These are phyloP conservation scores for Hymenoscyphus albidus DNA, from an alignment of 2,329 filamentous ascomycete genomes.

Conservation along the genomic window DNA sequence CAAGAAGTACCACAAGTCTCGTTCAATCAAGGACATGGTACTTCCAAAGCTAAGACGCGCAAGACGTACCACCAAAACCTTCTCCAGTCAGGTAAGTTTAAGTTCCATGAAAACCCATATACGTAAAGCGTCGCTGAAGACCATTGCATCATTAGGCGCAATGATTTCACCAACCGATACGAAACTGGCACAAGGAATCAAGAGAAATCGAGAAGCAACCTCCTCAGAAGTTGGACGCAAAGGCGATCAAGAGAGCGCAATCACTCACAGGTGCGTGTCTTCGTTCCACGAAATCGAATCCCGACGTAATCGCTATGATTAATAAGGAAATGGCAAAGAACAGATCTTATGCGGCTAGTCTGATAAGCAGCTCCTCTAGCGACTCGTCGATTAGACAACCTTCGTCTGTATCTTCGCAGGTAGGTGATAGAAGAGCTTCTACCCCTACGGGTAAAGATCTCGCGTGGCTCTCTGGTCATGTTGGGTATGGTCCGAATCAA, in stretches of 20 bases:
- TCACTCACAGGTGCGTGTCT: background rate
- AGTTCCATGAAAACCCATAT: too few relatives aligned
- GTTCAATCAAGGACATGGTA: background rate
- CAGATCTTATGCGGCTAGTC: background rate
- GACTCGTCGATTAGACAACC: background rate
- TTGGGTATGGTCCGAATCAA: background rate
- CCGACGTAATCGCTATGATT: background rate
- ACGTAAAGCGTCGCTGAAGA: background rate
- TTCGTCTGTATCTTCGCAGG: background rate
- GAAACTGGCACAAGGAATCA: background rate
- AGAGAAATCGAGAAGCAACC: background rate
- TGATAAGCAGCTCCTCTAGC: background rate
- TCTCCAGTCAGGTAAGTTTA: background rate
- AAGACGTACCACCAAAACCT: background rate
- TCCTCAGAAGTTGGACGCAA: background rate
- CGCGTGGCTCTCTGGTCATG: background rate
- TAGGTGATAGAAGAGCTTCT: too few relatives aligned
- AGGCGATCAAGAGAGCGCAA: background rate
- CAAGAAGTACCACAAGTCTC: background rate
- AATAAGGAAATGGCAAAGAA: background rate
- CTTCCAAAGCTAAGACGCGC: background rate
- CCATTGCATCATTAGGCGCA: background rate
- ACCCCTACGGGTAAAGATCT: background rate
- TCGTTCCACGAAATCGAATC: background rate
- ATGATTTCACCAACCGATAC: background rate